Evolutionary conservation across 345 rosid genomes (phyloP), one percentile per base, ranked within the genome.

Genomic region (Triadica sebifera): DNA sequence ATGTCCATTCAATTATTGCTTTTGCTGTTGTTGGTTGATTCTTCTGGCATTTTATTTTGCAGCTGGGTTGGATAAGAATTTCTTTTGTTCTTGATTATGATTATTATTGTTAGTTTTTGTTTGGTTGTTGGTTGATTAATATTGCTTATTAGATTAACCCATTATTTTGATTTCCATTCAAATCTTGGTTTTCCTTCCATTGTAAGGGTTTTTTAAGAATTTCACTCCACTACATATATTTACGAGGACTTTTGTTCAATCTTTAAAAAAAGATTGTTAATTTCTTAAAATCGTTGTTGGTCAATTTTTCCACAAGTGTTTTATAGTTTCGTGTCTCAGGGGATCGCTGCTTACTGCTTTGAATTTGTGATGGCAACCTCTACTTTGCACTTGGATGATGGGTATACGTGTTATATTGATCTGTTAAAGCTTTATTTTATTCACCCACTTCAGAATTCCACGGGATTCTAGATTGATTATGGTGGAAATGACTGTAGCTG

Each of bases 281-380:
- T 1, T 37, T 37, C 38, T 63, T 37, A 37, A 4, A 63, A 13
- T 52, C n/a, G n/a, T 13, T 52, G n/a, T 52, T 52, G 55, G 16
- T 1, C 15, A 2, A 11, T 52, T 5, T 52, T 52, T 19, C 56
- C 15, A 52, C 12, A 13, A 8, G 1, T 52, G 56, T 52, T 13
- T 13, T 52, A 47, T 67, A 53, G 29, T 80, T 80, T 65, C 49
- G 38, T 69, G 63, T 74, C 12, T 25, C 19, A 20, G 13, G 43
- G 15, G 15, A 50, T 69, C 12, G 73, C 49, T 56, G 71, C 67
- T 72, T 76, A 6, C 52, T 50, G 15, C 46, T 22, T 39, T 70
- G 60, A 73, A 59, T 75, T 53, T 56, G 50, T 74, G 59, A 80
- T 76, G 83, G 73, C 59, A 83, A 62, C 69, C 77, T 75, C 74